These are phyloP conservation scores for Cyberlindnera galapagoensis DNA, from an alignment of 805 yeast genomes.

Conservation along the genomic window DNA sequence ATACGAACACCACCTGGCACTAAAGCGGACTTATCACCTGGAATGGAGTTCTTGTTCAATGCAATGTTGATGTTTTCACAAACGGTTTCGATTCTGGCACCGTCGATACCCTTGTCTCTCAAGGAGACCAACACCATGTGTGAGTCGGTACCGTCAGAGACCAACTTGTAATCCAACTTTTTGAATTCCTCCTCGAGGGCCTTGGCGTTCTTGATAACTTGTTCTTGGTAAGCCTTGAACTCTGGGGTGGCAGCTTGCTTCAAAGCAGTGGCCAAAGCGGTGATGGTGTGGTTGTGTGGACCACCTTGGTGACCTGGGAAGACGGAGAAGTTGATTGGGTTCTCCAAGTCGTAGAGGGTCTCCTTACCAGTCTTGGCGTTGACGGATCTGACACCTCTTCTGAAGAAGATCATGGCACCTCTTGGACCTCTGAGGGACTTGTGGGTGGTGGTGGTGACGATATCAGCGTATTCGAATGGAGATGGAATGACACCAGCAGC, in stretches of 20 bases:
- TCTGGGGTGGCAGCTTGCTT: conserved; percentile 91
- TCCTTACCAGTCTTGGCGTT: conserved; percentile 91
- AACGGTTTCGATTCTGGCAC: conserved; percentile 94
- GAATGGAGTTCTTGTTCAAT: conserved; percentile 93
- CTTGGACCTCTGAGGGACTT: conserved; percentile 99
- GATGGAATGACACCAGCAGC: conserved; percentile 95
- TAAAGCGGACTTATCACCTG: conserved; percentile 94
- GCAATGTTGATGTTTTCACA: conserved; percentile 94
- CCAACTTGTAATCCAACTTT: conserved; percentile 69
- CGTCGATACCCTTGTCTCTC: conserved; percentile 87
- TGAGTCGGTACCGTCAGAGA: conserved; percentile 93
- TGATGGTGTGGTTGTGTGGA: conserved; percentile 98
- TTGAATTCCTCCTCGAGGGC: conserved; percentile 71
- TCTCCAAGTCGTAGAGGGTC: conserved; percentile 83
- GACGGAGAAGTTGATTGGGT: conserved; percentile 93
- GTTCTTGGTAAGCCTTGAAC: conserved; percentile 82
- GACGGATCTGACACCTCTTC: conserved; percentile 87
- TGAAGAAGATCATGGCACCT: conserved; percentile 99
- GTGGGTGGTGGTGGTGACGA: conserved; percentile 98
- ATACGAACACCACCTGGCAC: conserved; percentile 97
- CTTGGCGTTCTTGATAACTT: conserved; percentile 85
- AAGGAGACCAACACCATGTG: conserved; percentile 91
- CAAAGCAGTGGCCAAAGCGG: conserved; percentile 94
- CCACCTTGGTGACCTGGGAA: conserved; percentile 99
- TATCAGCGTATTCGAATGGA: conserved; percentile 95